Percentiles rank a stretch among this genome's conserved stretches.
These are phyloP conservation scores for Kuraishia piskuri DNA, from an alignment of 805 yeast species.

Conservation along the genomic window DNA sequence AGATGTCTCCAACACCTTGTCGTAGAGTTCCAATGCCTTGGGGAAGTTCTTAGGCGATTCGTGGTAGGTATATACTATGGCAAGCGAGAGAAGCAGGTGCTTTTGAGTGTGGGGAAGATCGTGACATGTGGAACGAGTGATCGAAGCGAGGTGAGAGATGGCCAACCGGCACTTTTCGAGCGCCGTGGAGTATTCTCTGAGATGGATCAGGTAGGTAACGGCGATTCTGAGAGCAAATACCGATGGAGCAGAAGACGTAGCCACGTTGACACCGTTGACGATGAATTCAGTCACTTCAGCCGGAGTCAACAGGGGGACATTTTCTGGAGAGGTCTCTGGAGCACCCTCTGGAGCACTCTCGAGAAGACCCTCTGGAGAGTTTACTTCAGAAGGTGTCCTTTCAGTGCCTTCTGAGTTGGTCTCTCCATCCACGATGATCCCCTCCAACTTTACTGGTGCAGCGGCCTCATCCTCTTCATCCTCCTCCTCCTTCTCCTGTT, in stretches of 20 bases:
- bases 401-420: neutral
- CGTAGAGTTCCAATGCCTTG: slow-evolving; percentile 66
- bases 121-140: slow-evolving; percentile 37
- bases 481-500: slow-evolving; percentile 11
- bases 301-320: slow-evolving; percentile 14
- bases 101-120: slow-evolving; percentile 42
- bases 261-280: slow-evolving; percentile 17
- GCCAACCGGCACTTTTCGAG: slow-evolving; percentile 53
- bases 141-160: slow-evolving; percentile 41
- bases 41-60: slow-evolving; percentile 87
- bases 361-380: slow-evolving; percentile 1
- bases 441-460: neutral
- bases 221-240: slow-evolving; percentile 60
- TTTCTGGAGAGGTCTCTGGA: slow-evolving; percentile 1
- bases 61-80: slow-evolving; percentile 68
- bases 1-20: slow-evolving; percentile 38
- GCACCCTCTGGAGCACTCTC: neutral
- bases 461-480: neutral
- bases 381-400: too few relatives aligned
- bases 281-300: slow-evolving; percentile 31
- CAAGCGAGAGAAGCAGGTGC: slow-evolving; percentile 58
- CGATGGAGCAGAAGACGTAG: slow-evolving; percentile 28
- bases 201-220: slow-evolving; percentile 48
- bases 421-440: neutral
- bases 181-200: slow-evolving; percentile 57